phyloP scores from a whole-genome alignment of 1,284 basidiomycete species.

The Ceratorhiza oryzae-sativae region DNA sequence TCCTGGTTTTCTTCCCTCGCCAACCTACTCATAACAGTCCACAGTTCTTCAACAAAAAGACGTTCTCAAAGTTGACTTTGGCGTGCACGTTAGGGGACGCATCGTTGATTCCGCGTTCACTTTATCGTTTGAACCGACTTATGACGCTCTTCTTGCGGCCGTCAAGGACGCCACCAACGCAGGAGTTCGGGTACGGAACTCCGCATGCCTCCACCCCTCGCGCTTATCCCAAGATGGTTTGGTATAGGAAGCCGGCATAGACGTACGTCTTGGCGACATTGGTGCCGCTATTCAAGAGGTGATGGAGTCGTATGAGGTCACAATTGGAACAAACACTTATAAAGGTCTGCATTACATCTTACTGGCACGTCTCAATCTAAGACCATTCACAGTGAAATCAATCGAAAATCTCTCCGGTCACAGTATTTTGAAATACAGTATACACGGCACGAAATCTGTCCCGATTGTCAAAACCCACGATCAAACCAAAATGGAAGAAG shows the following conservation, averaged over 20 bases:
- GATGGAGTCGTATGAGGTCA: constrained; percentile 99
- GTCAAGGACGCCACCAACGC: constrained; percentile 95
- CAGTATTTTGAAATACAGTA: constrained; percentile 86
- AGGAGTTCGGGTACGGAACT: constrained; percentile 72
- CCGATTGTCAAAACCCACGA: constrained; percentile 89
- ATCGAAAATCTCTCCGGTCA: constrained; percentile 93
- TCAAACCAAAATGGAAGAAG: constrained; percentile 98
- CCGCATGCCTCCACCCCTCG: constrained; percentile 15
- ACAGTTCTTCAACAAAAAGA: constrained; percentile 85
- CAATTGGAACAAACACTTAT: constrained; percentile 79
- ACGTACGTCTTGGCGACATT: constrained; percentile 92
- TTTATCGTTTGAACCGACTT: constrained; percentile 86
- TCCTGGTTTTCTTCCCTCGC: too few species aligned
- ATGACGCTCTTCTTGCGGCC: constrained; percentile 88
- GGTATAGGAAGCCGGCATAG: constrained; percentile 91
- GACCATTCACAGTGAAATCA: constrained; percentile 73
- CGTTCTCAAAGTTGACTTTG: constrained; percentile 96
- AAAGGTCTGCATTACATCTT: constrained; percentile 65
- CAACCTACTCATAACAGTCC: neutral
- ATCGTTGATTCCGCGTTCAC: constrained; percentile 98
- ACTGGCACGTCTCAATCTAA: constrained; percentile 6
- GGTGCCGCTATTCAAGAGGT: constrained; percentile 95
- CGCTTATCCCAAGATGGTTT: constrained; percentile 38
- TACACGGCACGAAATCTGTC: constrained; percentile 90
- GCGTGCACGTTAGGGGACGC: constrained; percentile 94